Percentiles rank a stretch among this genome's conserved stretches.
Conservation (phyloP, 1,284 basidiomycete genomes). For the Ustanciosporium gigantosporum region DNA sequence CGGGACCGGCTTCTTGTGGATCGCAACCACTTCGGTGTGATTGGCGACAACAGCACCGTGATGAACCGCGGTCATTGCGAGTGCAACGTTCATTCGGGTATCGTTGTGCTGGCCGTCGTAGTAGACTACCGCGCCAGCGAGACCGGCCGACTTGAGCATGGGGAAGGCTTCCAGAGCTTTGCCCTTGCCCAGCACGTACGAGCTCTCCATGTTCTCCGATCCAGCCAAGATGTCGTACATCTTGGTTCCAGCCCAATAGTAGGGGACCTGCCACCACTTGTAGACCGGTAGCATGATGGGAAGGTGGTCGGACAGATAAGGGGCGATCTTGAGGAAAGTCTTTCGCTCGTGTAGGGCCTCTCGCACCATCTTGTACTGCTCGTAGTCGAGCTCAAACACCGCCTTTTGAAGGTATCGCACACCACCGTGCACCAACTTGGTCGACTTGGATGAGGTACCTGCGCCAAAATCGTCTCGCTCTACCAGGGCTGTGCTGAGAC, state of each 20-base stretch:
- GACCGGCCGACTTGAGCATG: slow-evolving; percentile 89
- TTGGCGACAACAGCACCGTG: slow-evolving; percentile 87
- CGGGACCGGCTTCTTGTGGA: slow-evolving; percentile 69
- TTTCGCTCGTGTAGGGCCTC: slow-evolving; percentile 91
- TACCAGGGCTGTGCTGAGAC: slow-evolving; percentile 88
- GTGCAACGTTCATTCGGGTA: slow-evolving; percentile 92
- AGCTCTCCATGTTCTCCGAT: slow-evolving; percentile 93
- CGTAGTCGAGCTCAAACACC: slow-evolving; percentile 89
- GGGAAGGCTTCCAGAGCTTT: slow-evolving; percentile 94
- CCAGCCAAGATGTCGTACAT: slow-evolving; percentile 94
- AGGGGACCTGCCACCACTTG: slow-evolving; percentile 91
- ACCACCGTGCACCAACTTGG: slow-evolving; percentile 96
- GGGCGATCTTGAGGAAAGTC: slow-evolving; percentile 93
- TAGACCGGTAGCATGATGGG: slow-evolving; percentile 94
- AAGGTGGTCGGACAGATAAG: slow-evolving; percentile 86
- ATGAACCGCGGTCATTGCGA: slow-evolving; percentile 85
- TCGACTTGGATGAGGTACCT: slow-evolving; percentile 91
- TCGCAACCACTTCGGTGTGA: slow-evolving; percentile 80
- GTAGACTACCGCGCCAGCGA: slow-evolving; percentile 93
- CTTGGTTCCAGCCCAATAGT: slow-evolving; percentile 94
- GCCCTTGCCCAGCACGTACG: slow-evolving; percentile 85
- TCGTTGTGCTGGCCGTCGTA: slow-evolving; percentile 99
- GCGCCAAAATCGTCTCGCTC: slow-evolving; percentile 91
- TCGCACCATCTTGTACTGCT: slow-evolving; percentile 82
- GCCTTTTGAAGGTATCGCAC: slow-evolving; percentile 97